Percentiles rank a stretch among this genome's conserved stretches.
Evolutionary conservation across 306 rosid genomes (phyloP).

Genomic region (Mimosa pudica): DNA sequence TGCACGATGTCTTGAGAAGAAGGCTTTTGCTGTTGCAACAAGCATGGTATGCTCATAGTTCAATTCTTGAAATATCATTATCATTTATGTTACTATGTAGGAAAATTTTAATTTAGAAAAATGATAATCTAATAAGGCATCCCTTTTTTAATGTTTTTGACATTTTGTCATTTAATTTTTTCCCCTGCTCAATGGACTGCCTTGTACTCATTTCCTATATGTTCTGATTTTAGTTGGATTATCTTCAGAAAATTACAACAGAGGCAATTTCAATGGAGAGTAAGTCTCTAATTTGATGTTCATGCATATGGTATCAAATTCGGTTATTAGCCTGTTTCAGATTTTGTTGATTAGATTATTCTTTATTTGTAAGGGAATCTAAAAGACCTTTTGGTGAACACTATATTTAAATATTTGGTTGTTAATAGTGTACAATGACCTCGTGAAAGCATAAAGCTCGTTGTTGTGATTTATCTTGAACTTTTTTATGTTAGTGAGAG

Average conservation of each 20-base stretch:
- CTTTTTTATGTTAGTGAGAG: not conserved
- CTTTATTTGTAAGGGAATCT: not conserved
- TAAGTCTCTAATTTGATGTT: conserved; percentile 40
- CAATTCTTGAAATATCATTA: not conserved
- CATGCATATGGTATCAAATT: conserved; percentile 38
- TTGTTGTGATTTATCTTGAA: not conserved
- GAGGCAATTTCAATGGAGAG: conserved; percentile 36
- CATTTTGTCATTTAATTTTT: not conserved
- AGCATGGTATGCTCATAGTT: conserved; percentile 39
- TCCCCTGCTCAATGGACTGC: not conserved
- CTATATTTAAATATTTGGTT: not conserved
- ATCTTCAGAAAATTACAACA: conserved; percentile 1
- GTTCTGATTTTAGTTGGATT: conserved; percentile 28
- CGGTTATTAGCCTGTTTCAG: conserved; percentile 18
- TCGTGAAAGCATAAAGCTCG: too few species aligned
- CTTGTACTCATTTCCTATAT: not conserved
- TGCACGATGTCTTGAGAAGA: conserved; percentile 51
- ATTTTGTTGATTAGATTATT: not conserved
- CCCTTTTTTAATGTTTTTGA: not conserved
- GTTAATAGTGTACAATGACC: not conserved
- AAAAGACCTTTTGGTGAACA: not conserved
- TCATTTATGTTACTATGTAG: not conserved
- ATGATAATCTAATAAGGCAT: not conserved
- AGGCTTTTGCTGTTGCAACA: conserved; percentile 47
- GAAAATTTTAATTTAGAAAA: not conserved